phyloP scores from a whole-genome alignment of 2,329 filamentous ascomycete species.

The Orbilia brochopaga region DNA sequence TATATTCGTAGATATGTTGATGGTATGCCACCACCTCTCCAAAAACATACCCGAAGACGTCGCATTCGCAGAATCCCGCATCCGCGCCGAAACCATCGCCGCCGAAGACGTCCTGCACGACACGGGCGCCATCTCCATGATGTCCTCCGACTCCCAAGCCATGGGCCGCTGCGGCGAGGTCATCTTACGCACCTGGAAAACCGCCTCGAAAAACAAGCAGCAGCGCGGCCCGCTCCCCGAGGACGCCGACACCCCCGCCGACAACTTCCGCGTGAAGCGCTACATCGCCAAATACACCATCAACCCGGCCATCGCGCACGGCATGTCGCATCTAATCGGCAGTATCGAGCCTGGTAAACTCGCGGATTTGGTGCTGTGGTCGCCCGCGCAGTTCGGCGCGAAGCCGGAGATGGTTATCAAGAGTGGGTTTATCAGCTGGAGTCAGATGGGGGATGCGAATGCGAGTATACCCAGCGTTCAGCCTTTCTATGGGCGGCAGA shows the following conservation, averaged over 20 bases:
- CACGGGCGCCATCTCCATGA: conserved; percentile 94
- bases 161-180: conserved; percentile 98
- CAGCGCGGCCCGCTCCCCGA: conserved; percentile 78
- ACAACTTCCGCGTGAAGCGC: conserved; percentile 90
- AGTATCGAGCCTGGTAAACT: conserved; percentile 80
- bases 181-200: conserved; percentile 92
- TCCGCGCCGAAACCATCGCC: conserved; percentile 93
- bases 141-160: conserved; percentile 92
- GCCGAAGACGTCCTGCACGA: conserved; percentile 96
- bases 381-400: conserved; percentile 80
- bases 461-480: conserved; percentile 87
- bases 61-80: conserved; percentile 91
- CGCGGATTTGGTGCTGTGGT: conserved; percentile 88
- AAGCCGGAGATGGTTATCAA: conserved; percentile 80
- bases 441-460: conserved; percentile 85
- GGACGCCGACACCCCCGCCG: conserved; percentile 77
- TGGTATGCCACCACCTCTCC: conserved; percentile 94
- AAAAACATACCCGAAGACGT: conserved; percentile 95
- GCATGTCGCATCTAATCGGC: conserved; percentile 84
- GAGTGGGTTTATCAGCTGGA: conserved; percentile 81
- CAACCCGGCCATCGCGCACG: conserved; percentile 89
- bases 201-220: conserved; percentile 92
- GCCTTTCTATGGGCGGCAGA: conserved; percentile 79
- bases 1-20: conserved; percentile 78
- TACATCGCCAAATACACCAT: conserved; percentile 97